phyloP scores from a whole-genome alignment of 1,284 basidiomycete genomes.

The Apiotrichum veenhuisii region DNA sequence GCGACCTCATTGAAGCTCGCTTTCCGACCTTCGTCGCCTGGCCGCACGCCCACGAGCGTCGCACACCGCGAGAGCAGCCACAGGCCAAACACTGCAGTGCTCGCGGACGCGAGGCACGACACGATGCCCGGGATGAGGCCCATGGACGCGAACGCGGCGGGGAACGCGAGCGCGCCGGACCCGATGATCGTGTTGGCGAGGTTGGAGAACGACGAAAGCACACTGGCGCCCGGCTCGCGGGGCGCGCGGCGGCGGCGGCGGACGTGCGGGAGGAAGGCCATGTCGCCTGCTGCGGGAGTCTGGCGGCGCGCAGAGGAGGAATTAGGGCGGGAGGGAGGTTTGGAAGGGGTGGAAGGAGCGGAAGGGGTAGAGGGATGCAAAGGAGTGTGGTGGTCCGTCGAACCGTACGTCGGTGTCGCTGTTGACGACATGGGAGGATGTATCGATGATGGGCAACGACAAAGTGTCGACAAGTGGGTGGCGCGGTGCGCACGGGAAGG shows the following conservation, averaged over 20 bases:
- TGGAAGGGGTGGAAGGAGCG: too few species aligned
- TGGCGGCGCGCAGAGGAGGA: too few species aligned
- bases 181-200: constrained; percentile 83
- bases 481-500: too few species aligned
- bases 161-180: constrained; percentile 61
- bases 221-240: constrained; percentile 14
- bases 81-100: constrained; percentile 76
- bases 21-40: constrained; percentile 53
- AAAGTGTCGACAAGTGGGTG: too few species aligned
- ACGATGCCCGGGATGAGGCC: constrained; percentile 81
- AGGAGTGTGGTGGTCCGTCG: too few species aligned
- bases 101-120: constrained; percentile 82
- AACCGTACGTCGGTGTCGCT: too few species aligned
- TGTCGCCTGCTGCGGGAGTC: neutral
- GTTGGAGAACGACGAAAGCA: constrained; percentile 53
- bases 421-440: too few species aligned
- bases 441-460: too few species aligned
- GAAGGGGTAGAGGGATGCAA: too few species aligned
- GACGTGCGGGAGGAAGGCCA: neutral
- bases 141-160: constrained; percentile 74
- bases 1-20: constrained; percentile 86
- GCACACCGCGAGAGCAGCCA: constrained; percentile 87
- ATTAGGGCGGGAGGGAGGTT: too few species aligned
- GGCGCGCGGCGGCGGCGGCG: constrained; percentile 4
- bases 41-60: constrained; percentile 56